Base-by-base conservation (phyloP, 257 asterid species). In the Misopates orontium region DNA sequence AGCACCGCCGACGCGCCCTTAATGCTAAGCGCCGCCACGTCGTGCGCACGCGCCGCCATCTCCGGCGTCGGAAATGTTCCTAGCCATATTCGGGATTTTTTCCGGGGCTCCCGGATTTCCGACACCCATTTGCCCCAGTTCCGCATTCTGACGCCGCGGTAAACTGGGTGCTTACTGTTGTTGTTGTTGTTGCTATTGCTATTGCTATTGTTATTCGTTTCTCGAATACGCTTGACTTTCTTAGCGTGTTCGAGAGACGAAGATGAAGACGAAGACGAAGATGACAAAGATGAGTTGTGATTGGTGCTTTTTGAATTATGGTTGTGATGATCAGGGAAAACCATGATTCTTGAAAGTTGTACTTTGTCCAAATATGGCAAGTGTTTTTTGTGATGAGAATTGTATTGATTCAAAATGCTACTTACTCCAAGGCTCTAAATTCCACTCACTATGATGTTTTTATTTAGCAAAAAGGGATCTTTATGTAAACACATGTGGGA, bases 11-110 rank as follows among this genome's bases (percentile, higher is more conserved):
- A 72, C 11, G 78, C 77, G 15, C 97, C 97, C 20, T 89, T 89
- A 21, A 89, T 87, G 80, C 88, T 83, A 5, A 87, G 32, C 2
- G 96, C 96, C 0, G 97, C 97, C 47, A 81, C 97, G 75, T 90
- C 97, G 57, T 90, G 97, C 9, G 97, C 97, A 73, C 97, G 79
- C 68, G 97, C 97, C 31, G 97, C 96, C 97, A 90, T 90, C 60
- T 90, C 95, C 3, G 96, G 95, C 0, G 87, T 85, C 0, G 97
- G 78, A 59, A 85, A 90, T 0, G 97, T 90, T 0, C 97, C 97
- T 0, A 90, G 65, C 97, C 97, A 90, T 67, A 90, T 90, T 22
- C 97, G 79, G 0, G 97, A 87, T 54, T 90, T 90, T 76, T 90
- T 90, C 15, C 96, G 73, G 10, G 96, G 97, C 77, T 87, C 96